These are phyloP conservation scores for Ciborinia camelliae DNA, from an alignment of 2,329 filamentous ascomycete species.

Conservation along the genomic window DNA sequence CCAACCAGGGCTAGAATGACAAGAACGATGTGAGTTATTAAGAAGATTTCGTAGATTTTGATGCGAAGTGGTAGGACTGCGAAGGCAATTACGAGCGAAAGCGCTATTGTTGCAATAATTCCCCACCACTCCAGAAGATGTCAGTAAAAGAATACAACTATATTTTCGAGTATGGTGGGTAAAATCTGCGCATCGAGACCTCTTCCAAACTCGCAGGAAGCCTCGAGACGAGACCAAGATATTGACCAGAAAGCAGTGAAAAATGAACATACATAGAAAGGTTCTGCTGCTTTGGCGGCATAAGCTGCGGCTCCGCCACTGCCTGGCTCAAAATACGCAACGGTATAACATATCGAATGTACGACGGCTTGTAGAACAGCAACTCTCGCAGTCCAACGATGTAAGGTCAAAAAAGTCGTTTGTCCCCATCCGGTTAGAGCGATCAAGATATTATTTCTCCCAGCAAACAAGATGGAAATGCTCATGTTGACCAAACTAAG, in stretches of 20 bases:
- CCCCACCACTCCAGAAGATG: constrained; percentile 37
- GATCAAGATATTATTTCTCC: constrained; percentile 24
- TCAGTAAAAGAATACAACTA: too few relatives aligned
- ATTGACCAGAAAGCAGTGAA: too few relatives aligned
- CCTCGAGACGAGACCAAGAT: neutral
- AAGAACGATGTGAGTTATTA: constrained; percentile 23
- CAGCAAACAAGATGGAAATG: constrained; percentile 21
- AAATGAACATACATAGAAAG: neutral
- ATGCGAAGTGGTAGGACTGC: constrained; percentile 40
- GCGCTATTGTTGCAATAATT: constrained; percentile 40
- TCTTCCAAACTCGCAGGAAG: too few relatives aligned
- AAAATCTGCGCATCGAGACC: too few relatives aligned
- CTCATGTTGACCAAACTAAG: constrained; percentile 14
- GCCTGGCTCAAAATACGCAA: constrained; percentile 34
- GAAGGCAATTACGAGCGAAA: constrained; percentile 27
- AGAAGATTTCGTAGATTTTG: constrained; percentile 25
- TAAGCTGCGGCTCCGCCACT: neutral
- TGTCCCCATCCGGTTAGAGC: constrained; percentile 43
- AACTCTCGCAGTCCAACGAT: constrained; percentile 48
- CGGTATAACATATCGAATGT: constrained; percentile 44
- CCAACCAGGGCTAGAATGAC: constrained; percentile 21
- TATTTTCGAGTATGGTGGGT: too few relatives aligned
- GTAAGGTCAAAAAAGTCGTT: constrained; percentile 47
- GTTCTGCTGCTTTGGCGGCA: neutral
- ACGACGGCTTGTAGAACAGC: constrained; percentile 45